Conservation (phyloP, 805 yeast genomes). For the Wickerhamomyces subpelliculosus region DNA sequence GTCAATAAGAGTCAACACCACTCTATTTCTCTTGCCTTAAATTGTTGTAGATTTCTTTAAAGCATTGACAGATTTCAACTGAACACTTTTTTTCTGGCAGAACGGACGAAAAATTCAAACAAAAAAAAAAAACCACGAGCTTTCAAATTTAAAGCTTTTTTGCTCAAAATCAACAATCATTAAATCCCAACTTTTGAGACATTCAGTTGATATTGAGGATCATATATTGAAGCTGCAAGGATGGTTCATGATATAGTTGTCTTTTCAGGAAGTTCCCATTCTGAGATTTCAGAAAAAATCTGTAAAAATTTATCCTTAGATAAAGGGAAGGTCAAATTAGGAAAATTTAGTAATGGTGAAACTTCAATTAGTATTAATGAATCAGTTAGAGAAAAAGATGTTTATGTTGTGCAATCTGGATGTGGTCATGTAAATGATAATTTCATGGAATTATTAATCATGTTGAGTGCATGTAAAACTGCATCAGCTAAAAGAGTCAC, state of each 20-base stretch:
- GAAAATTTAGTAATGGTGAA: slow-evolving; percentile 85
- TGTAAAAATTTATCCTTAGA: slow-evolving; percentile 73
- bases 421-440: slow-evolving; percentile 83
- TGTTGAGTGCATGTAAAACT: slow-evolving; percentile 92
- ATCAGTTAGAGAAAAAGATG: slow-evolving; percentile 94
- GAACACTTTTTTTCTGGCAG: no score
- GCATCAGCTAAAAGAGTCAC: slow-evolving; percentile 94
- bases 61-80: no score
- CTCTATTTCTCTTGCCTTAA: no score
- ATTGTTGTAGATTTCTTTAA: no score
- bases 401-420: slow-evolving; percentile 88
- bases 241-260: slow-evolving; percentile 76
- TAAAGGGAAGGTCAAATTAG: slow-evolving; percentile 57
- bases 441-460: slow-evolving; percentile 88
- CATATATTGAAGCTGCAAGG: no score
- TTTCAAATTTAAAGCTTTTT: no score
- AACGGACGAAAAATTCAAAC: no score
- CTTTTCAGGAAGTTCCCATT: slow-evolving; percentile 88
- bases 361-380: slow-evolving; percentile 80
- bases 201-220: no score
- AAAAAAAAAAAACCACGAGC: no score
- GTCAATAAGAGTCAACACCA: no score
- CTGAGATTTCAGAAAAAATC: slow-evolving; percentile 64
- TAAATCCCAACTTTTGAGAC: no score
- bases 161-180: no score